phyloP scores from a whole-genome alignment of 768 basidiomycete genomes.

The Mycena latifolia region DNA sequence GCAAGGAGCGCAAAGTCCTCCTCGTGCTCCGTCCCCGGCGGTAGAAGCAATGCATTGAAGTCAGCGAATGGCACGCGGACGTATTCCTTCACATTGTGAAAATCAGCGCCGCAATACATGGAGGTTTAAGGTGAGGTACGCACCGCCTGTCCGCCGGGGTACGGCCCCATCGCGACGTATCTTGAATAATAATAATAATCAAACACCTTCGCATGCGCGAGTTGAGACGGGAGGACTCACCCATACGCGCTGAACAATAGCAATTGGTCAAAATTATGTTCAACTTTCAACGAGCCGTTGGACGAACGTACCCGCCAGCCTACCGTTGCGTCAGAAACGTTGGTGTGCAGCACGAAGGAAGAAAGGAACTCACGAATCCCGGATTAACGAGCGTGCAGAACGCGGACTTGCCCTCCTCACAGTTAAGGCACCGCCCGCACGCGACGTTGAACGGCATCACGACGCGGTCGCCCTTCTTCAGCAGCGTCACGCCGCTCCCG shows the following conservation, averaged over 20 bases:
- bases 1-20: constrained; percentile 67
- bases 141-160: constrained; percentile 66
- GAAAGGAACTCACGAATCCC: constrained; percentile 57
- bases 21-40: constrained; percentile 65
- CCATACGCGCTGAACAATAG: constrained; percentile 62
- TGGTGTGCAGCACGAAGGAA: too few species aligned
- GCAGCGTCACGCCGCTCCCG: constrained; percentile 58
- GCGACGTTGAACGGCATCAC: constrained; percentile 73
- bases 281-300: too few species aligned
- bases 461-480: constrained; percentile 70
- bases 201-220: too few species aligned
- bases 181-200: constrained; percentile 37
- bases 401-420: constrained; percentile 64
- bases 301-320: constrained; percentile 60
- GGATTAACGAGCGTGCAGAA: constrained; percentile 72
- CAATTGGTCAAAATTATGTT: too few species aligned
- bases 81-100: constrained; percentile 66
- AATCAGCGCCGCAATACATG: too few species aligned
- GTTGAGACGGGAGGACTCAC: constrained; percentile 38
- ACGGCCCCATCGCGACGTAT: constrained; percentile 70
- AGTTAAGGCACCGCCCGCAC: constrained; percentile 69
- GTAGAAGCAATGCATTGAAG: constrained; percentile 66
- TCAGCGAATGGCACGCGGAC: constrained; percentile 69
- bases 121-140: constrained; percentile 20
- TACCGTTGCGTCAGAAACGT: constrained; percentile 27